Evolutionary conservation across 139 green algal genomes (phyloP).

Genomic region (Tetradesmus obliquus): DNA sequence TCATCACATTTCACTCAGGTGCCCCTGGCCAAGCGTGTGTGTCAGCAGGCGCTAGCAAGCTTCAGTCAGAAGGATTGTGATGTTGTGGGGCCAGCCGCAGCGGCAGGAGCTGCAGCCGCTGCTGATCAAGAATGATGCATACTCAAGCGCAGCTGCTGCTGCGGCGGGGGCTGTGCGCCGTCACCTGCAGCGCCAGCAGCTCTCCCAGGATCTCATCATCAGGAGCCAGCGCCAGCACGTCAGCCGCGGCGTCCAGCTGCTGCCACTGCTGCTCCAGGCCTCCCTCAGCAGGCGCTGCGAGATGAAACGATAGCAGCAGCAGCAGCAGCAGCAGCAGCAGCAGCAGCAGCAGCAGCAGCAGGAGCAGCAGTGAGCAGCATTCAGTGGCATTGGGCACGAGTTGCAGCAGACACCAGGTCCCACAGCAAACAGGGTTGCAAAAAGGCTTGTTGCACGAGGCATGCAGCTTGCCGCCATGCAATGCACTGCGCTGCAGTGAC

Average conservation of each 20-base stretch:
- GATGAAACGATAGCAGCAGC: neutral
- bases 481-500: neutral
- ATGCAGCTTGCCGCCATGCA: too few species aligned
- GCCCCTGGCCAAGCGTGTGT: too few species aligned
- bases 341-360: neutral
- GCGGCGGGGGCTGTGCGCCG: too few species aligned
- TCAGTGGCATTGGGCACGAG: neutral
- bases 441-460: too few species aligned
- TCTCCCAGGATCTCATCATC: constrained; percentile 89
- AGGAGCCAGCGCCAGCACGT: constrained; percentile 77
- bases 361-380: neutral
- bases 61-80: too few species aligned
- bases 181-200: constrained; percentile 69
- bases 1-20: too few species aligned
- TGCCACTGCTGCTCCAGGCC: constrained; percentile 69
- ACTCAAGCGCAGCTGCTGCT: neutral
- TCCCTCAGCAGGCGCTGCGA: constrained; percentile 52
- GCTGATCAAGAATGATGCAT: neutral
- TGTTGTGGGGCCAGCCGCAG: too few species aligned
- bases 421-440: too few species aligned
- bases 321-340: neutral
- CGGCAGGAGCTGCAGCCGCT: neutral
- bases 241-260: constrained; percentile 48
- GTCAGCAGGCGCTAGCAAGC: too few species aligned
- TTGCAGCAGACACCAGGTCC: neutral